Evolutionary conservation across 2,329 filamentous ascomycete species (phyloP).

Genomic region (Botryotinia calthae): DNA sequence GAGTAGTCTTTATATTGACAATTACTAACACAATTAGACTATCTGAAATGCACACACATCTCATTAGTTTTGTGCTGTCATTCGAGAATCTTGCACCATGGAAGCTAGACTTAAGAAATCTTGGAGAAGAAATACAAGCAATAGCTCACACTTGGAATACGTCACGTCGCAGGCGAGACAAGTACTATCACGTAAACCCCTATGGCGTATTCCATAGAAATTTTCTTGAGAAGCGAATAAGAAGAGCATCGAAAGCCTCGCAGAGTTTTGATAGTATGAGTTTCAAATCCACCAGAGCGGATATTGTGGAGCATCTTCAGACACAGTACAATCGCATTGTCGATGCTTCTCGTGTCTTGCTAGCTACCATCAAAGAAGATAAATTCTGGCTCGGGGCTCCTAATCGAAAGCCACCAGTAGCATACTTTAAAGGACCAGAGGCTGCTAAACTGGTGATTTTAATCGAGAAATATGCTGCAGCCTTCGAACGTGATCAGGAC

Average conservation of each 20-base stretch:
- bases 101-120: neutral
- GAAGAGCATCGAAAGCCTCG: neutral
- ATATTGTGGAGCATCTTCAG: neutral
- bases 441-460: neutral
- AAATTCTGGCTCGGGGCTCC: neutral
- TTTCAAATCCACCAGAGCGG: neutral
- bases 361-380: neutral
- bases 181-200: neutral
- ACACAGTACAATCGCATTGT: neutral
- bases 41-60: neutral
- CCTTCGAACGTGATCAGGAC: neutral
- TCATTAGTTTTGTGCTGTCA: neutral
- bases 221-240: neutral
- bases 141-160: neutral
- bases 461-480: neutral
- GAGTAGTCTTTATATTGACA: neutral
- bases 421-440: too few relatives aligned
- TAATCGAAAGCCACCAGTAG: too few relatives aligned
- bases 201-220: neutral
- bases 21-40: neutral
- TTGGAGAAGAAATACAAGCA: neutral
- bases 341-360: neutral
- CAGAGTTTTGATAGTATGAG: neutral
- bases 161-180: neutral
- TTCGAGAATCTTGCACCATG: constrained; percentile 1